These are phyloP conservation scores for Scutellaria galericulata DNA, from an alignment of 257 asterid genomes.

Conservation along the genomic window DNA sequence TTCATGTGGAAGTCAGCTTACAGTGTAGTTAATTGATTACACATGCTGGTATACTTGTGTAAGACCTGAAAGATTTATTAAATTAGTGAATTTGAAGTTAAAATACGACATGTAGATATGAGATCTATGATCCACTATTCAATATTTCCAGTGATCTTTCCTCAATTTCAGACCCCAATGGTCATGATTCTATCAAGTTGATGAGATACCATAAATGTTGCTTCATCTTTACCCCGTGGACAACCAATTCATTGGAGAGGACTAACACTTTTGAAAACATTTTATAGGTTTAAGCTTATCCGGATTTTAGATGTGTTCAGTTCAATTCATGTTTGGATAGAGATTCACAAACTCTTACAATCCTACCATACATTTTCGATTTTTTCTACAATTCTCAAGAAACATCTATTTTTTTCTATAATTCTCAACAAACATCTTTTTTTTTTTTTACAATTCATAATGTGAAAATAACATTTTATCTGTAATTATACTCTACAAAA, in stretches of 20 bases:
- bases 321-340: too few species aligned
- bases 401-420: too few species aligned
- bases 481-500: too few species aligned
- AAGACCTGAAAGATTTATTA: conserved; percentile 9
- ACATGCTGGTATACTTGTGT: conserved; percentile 25
- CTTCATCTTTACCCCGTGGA: not conserved
- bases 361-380: too few species aligned
- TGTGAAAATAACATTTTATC: too few species aligned
- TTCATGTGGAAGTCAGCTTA: conserved; percentile 28
- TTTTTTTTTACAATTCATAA: too few species aligned
- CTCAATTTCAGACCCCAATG: conserved; percentile 8
- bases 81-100: conserved; percentile 10
- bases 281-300: too few species aligned
- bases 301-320: too few species aligned
- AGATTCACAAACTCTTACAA: too few species aligned
- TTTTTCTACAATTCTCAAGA: too few species aligned
- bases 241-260: not conserved
- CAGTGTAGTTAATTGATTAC: conserved; percentile 6
- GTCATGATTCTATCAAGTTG: not conserved
- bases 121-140: conserved; percentile 30
- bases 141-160: conserved; percentile 13
- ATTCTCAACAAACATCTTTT: too few species aligned
- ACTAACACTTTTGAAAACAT: too few species aligned
- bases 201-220: not conserved
- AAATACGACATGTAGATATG: conserved; percentile 11